Base-by-base conservation (phyloP, 495 filamentous ascomycete genomes). In the Neurospora sp. region DNA sequence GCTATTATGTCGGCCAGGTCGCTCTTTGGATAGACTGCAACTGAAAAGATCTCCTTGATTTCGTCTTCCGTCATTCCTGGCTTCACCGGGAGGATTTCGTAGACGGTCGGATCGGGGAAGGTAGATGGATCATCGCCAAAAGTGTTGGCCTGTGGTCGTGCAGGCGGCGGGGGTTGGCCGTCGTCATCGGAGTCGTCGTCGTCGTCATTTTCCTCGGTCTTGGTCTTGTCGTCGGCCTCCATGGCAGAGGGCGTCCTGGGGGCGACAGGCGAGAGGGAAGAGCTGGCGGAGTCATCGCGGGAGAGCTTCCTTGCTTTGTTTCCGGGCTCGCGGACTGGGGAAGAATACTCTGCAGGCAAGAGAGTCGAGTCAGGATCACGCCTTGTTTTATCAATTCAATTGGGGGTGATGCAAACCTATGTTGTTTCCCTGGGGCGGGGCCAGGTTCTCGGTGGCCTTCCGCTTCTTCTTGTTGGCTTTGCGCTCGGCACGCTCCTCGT, bases 101-200 rank as follows among this genome's bases (percentile, higher is more conserved):
- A 99, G 69, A 98, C 86, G 44, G 94, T 98, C 0, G 94, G 93
- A 77, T 99, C 96, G 75, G 93, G 91, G 75, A 94, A 97, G 22
- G 89, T 92, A n/a, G 92, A 89, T 0, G 94, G 94, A 78, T 98
- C 93, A 12, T 96, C 90, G 46, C 94, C 95, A 77, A 99, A 97
- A 2, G 92, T 91, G 76, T 96, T 84, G 72, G 81, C 89, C 72
- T 94, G 90, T 38, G 93, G 88, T 35, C 93, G 84, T 38, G 92
- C 87, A 27, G 92, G 90, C 14, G 90, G 89, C 1, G 94, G 92
- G n/a, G 91, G 87, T 6, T 91, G 92, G 79, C 94, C 94, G 77
- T 93, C 91, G 81, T 85, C 86, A 87, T 89, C 89, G 72, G 88
- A 89, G 31, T 87, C 89, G 79, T 72, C 87, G 80, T 78, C 84